A percentile compares a stretch with the other conserved stretches of the same genome.
These are phyloP conservation scores for Trametes punicea DNA, from an alignment of 768 basidiomycete genomes.

Conservation along the genomic window DNA sequence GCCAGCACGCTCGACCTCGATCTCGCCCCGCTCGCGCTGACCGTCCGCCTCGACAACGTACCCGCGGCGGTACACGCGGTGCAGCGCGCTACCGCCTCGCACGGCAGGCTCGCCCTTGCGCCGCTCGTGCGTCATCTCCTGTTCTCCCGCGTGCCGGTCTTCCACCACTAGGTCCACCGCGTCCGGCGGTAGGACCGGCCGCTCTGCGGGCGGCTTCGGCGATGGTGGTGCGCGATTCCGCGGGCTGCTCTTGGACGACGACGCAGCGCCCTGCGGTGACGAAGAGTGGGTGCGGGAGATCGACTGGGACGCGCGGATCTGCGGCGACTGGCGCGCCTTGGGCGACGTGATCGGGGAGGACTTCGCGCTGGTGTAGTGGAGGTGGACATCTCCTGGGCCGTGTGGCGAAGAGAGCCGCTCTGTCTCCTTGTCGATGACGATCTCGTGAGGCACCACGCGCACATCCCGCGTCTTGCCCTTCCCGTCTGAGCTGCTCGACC, in stretches of 20 bases:
- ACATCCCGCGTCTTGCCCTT: constrained; percentile 17
- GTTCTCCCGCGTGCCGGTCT: constrained; percentile 52
- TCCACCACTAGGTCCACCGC: constrained; percentile 90
- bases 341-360: constrained; percentile 23
- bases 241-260: constrained; percentile 21
- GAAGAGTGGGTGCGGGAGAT: constrained; percentile 10
- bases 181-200: constrained; percentile 50
- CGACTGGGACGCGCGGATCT: constrained; percentile 5
- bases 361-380: constrained; percentile 43
- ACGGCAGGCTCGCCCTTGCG: constrained; percentile 59
- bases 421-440: constrained; percentile 48
- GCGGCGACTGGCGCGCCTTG: constrained; percentile 13
- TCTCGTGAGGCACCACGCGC: constrained; percentile 9
- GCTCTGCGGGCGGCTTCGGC: constrained; percentile 21
- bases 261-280: constrained; percentile 13
- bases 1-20: constrained; percentile 36
- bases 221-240: constrained; percentile 22
- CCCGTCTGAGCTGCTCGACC: constrained; percentile 21
- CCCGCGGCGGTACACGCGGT: constrained; percentile 52
- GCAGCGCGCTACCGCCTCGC: constrained; percentile 35
- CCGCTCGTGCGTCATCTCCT: constrained; percentile 50
- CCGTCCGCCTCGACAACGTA: constrained; percentile 39
- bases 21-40: constrained; percentile 36
- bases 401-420: constrained; percentile 28
- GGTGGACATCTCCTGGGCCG: constrained; percentile 36